Evolutionary conservation across 2,329 filamentous ascomycete genomes (phyloP).

Genomic region (Dactylellina parvicollis): DNA sequence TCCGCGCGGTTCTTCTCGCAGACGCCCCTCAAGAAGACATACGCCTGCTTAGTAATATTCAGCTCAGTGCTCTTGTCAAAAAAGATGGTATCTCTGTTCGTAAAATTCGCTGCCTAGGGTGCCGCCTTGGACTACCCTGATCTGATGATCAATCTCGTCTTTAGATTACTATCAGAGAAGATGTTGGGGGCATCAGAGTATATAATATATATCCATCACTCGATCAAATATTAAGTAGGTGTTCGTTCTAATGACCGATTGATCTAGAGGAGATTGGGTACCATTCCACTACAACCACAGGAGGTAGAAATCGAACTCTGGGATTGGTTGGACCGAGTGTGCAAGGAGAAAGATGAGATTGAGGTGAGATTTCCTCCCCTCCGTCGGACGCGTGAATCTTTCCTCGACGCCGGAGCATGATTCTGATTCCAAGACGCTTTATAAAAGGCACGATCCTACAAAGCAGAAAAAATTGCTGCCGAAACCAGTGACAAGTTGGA

Average conservation of each 20-base stretch:
- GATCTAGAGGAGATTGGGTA: constrained; percentile 26
- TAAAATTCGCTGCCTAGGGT: neutral
- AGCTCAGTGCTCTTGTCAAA: constrained; percentile 44
- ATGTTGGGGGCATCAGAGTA: constrained; percentile 46
- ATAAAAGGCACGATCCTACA: neutral
- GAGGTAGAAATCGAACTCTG: constrained; percentile 52
- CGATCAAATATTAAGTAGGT: neutral
- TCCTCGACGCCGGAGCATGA: neutral
- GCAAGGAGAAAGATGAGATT: constrained; percentile 41
- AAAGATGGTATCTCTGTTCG: constrained; percentile 36
- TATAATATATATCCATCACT: neutral
- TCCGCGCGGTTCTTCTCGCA: constrained; percentile 41
- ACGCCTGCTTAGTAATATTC: constrained; percentile 26
- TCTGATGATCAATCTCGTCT: neutral
- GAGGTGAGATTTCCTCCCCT: neutral
- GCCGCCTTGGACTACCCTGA: neutral
- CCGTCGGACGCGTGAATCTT: neutral
- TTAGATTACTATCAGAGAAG: constrained; percentile 46
- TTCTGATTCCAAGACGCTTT: neutral
- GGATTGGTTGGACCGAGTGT: constrained; percentile 46
- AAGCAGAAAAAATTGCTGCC: constrained; percentile 25
- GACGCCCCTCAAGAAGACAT: constrained; percentile 38
- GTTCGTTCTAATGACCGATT: neutral
- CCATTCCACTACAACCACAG: constrained; percentile 32
- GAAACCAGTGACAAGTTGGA: constrained; percentile 33